Conservation (phyloP, 2,329 filamentous ascomycete species). For the Cladophialophora immunda region DNA sequence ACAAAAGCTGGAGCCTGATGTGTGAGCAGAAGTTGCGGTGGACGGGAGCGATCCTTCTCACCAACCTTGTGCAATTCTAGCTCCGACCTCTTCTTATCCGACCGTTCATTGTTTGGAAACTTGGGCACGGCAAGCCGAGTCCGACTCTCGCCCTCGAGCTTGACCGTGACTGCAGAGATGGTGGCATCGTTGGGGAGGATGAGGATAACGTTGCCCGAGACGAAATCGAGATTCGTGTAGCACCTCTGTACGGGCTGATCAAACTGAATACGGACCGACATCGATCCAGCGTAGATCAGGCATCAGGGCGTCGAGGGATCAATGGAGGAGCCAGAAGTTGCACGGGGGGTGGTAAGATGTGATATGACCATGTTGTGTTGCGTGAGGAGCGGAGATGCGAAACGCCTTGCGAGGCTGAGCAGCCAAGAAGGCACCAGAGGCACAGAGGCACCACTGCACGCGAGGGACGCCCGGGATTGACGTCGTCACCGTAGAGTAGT, state of each 20-base stretch:
- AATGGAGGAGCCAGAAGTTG: slow-evolving; percentile 8
- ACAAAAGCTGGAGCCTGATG: slow-evolving; percentile 51
- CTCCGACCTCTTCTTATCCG: slow-evolving; percentile 59
- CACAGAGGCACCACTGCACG: background rate
- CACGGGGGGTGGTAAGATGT: background rate
- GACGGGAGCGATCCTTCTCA: slow-evolving; percentile 32
- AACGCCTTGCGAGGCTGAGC: slow-evolving; percentile 33
- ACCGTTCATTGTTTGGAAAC: slow-evolving; percentile 51
- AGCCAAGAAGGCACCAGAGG: background rate
- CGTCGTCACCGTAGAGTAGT: slow-evolving; percentile 12
- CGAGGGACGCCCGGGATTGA: slow-evolving; percentile 11
- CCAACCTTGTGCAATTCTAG: slow-evolving; percentile 59
- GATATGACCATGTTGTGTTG: slow-evolving; percentile 13
- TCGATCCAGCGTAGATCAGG: slow-evolving; percentile 40
- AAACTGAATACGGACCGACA: slow-evolving; percentile 57
- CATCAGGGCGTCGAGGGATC: slow-evolving; percentile 31
- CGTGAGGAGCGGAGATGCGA: slow-evolving; percentile 13
- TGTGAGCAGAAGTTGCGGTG: slow-evolving; percentile 18
- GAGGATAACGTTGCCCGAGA: slow-evolving; percentile 56
- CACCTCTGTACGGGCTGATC: slow-evolving; percentile 51
- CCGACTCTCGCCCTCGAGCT: slow-evolving; percentile 59
- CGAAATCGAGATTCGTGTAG: slow-evolving; percentile 60
- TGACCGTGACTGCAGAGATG: slow-evolving; percentile 57
- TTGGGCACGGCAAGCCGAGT: slow-evolving; percentile 53
- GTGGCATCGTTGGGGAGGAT: slow-evolving; percentile 52